phyloP scores from a whole-genome alignment of 139 green algal species.

The Nannochloris sp. region DNA sequence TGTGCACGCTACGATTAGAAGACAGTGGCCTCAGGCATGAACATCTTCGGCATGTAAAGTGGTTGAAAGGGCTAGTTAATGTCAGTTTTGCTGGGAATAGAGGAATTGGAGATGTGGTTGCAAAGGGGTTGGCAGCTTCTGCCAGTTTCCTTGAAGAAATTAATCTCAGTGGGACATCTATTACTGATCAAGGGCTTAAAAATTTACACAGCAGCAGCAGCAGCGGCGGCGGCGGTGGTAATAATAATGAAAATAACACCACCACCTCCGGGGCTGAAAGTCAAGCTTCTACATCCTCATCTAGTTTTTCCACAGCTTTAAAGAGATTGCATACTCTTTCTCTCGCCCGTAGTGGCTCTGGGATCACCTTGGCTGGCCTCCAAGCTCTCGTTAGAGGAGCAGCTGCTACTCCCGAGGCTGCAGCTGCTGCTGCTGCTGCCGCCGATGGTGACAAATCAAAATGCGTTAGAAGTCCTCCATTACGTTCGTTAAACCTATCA shows the following conservation, averaged over 20 bases:
- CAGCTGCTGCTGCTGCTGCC: no score
- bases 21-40: constrained; percentile 1
- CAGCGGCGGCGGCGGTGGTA: no score
- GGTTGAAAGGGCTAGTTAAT: neutral
- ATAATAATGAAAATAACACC: no score
- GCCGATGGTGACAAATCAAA: no score
- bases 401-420: neutral
- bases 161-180: constrained; percentile 2
- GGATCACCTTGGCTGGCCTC: neutral
- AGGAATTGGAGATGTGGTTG: neutral
- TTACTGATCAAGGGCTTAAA: neutral
- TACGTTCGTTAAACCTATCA: constrained; percentile 6
- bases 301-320: neutral
- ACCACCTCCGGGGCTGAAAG: no score
- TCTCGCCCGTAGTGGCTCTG: neutral
- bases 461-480: neutral
- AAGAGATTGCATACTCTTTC: neutral
- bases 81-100: constrained; percentile 1
- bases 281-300: no score
- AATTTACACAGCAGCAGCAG: no score
- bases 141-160: neutral
- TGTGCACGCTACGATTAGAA: constrained; percentile 2
- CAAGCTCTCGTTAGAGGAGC: neutral
- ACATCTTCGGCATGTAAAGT: constrained; percentile 2
- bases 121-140: neutral